Base-by-base conservation (phyloP, 441 rosid species). In the Dalechampia spathulata region DNA sequence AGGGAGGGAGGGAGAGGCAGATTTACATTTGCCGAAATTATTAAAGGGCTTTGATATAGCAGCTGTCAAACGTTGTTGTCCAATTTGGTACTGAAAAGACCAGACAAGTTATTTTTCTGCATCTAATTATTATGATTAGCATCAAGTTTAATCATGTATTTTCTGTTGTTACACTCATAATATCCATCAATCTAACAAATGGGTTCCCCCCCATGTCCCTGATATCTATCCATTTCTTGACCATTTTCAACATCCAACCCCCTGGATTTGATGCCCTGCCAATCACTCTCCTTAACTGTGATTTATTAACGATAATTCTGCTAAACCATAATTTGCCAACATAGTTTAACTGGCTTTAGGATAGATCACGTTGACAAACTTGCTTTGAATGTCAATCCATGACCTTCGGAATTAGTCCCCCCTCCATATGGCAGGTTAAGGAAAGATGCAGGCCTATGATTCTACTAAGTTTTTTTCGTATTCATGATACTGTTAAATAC, bases 61-160 rank as follows among this genome's bases (percentile, higher is more conserved):
- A 57, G 42, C 52, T 57, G 41, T 57, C 61, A 57, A 15, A 43
- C 27, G 38, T 41, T 56, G 50, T 30, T 56, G 40, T 56, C 41
- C 39, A 56, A 56, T 44, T 45, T 44, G 61, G 52, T 57, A 57
- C 2, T 57, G 61, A 57, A 44, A 42, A 42, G 61, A 57, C 52
- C 43, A 34, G 34, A 45, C 51, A 17, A 28, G 26, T 8, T 32
- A 34, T 34, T 34, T 48, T 49, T 41, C 12, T 45, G 20, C 5
- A 20, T 30, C 34, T 17, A 41, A 40, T 39, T 38, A 39, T 54
- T 25, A 10, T 38, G 15, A 23, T 7, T 17, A 41, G 26, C 19
- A 50, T 28, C 36, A 28, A 49, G 13, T 27, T 49, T 49, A 10
- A 42, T 25, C 22, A 39, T 7, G 16, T 5, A 8, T 39, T 23